Conservation (phyloP, 108 stramenopile genomes). For the Nitzschia sp. region DNA sequence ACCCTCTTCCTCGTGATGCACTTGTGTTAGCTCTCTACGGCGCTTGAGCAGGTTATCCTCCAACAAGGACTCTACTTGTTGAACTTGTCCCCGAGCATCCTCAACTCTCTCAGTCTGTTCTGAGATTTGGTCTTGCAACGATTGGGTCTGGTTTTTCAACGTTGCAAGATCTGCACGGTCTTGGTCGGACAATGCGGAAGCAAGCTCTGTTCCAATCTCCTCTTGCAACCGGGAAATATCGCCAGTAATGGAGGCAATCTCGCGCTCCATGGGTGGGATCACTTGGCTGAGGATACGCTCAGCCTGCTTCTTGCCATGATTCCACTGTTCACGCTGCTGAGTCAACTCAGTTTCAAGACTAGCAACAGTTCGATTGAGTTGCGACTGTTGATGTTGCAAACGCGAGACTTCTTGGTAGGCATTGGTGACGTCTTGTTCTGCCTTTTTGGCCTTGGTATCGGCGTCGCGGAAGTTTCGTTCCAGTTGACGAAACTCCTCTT, state of each 20-base stretch:
- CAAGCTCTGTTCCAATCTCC: conserved; percentile 87
- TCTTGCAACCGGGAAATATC: conserved; percentile 72
- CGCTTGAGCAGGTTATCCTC: conserved; percentile 84
- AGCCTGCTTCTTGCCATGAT: conserved; percentile 57
- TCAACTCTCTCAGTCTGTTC: conserved; percentile 65
- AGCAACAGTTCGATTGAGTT: conserved; percentile 59
- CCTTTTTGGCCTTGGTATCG: conserved; percentile 50
- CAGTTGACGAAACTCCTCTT: conserved; percentile 43
- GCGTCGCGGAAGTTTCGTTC: conserved; percentile 48
- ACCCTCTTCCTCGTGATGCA: conserved; percentile 36
- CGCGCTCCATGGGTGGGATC: conserved; percentile 62
- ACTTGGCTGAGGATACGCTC: conserved; percentile 66
- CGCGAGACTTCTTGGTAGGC: conserved; percentile 68
- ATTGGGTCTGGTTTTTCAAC: conserved; percentile 48
- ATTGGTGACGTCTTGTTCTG: conserved; percentile 69
- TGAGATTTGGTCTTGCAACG: conserved; percentile 59
- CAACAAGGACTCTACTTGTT: conserved; percentile 68
- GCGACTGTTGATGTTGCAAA: conserved; percentile 71
- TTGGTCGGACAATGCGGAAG: conserved; percentile 53
- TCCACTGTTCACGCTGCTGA: conserved; percentile 42
- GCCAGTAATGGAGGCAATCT: conserved; percentile 56
- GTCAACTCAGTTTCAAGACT: conserved; percentile 55
- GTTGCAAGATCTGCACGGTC: conserved; percentile 58
- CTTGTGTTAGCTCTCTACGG: conserved; percentile 67
- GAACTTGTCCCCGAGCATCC: conserved; percentile 57